Conservation (phyloP, 306 rosid species). For the Ormosia semicastrata region DNA sequence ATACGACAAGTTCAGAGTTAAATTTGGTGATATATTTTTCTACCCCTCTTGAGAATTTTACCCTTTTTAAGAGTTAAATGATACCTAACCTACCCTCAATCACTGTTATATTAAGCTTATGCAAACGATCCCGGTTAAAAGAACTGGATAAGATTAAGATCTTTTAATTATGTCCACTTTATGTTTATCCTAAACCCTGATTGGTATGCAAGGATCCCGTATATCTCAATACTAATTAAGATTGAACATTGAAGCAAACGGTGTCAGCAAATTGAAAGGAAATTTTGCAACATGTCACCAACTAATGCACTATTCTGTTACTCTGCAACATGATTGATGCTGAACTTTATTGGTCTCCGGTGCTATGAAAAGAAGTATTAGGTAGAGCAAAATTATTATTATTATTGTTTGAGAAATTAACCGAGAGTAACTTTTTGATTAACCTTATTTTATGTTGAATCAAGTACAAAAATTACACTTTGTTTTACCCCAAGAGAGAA, state of each 20-base stretch:
- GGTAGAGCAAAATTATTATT: conserved; percentile 11
- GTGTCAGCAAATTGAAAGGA: conserved; percentile 1
- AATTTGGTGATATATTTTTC: not conserved
- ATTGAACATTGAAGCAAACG: not conserved
- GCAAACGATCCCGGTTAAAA: not conserved
- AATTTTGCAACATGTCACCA: conserved; percentile 12
- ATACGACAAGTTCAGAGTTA: conserved; percentile 10
- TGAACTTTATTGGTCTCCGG: conserved; percentile 20
- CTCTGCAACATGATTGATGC: conserved; percentile 14
- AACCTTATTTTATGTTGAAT: not conserved
- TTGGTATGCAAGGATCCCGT: not conserved
- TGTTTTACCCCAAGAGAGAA: not conserved
- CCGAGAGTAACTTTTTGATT: conserved; percentile 3
- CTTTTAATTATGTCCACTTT: not conserved
- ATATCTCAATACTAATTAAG: not conserved
- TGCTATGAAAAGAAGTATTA: conserved; percentile 2
- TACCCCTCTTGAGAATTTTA: not conserved
- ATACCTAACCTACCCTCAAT: conserved; percentile 4
- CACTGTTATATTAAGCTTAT: not conserved
- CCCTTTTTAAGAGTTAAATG: not conserved
- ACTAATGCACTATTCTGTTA: conserved; percentile 10
- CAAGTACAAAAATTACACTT: not conserved
- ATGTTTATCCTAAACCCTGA: not conserved
- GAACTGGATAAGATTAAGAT: not conserved
- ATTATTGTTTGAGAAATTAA: not conserved